These are phyloP conservation scores for Xanthoparmelia taractica DNA, from an alignment of 495 filamentous ascomycete species.

Conservation along the genomic window DNA sequence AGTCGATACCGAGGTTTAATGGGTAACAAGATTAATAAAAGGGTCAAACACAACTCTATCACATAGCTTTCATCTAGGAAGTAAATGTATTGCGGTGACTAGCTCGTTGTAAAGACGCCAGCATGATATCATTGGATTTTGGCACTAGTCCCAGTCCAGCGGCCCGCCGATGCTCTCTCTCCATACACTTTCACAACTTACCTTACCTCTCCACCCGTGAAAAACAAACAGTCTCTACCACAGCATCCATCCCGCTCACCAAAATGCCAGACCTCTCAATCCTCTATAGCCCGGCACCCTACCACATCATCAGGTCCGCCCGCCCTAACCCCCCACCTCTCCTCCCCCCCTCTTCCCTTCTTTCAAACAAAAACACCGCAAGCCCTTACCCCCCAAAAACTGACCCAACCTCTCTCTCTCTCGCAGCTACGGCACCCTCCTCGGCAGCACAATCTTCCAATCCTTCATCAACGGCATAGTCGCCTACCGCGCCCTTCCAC, in stretches of 20 bases:
- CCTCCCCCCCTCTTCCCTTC: background rate
- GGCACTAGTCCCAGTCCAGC: background rate
- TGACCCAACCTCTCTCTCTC: conserved; percentile 13
- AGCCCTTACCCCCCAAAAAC: too few relatives aligned
- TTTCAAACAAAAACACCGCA: too few relatives aligned
- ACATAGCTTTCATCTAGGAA: too few relatives aligned
- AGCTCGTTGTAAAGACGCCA: too few relatives aligned
- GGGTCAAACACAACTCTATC: background rate
- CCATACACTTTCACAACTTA: background rate
- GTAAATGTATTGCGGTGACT: too few relatives aligned
- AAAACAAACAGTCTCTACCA: background rate
- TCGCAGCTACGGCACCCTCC: conserved; percentile 75
- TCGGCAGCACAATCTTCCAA: conserved; percentile 75
- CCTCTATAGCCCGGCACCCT: conserved; percentile 57
- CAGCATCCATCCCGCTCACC: background rate
- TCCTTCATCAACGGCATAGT: conserved; percentile 73
- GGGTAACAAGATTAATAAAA: background rate
- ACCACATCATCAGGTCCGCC: conserved; percentile 66
- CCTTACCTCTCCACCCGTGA: background rate
- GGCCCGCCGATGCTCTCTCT: background rate
- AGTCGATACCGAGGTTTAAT: background rate
- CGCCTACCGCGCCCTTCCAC: conserved; percentile 64
- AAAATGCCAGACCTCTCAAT: conserved; percentile 41
- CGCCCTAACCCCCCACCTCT: background rate
- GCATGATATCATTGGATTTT: background rate